phyloP scores from a whole-genome alignment of 768 basidiomycete genomes.

The Roridomyces roridus region DNA sequence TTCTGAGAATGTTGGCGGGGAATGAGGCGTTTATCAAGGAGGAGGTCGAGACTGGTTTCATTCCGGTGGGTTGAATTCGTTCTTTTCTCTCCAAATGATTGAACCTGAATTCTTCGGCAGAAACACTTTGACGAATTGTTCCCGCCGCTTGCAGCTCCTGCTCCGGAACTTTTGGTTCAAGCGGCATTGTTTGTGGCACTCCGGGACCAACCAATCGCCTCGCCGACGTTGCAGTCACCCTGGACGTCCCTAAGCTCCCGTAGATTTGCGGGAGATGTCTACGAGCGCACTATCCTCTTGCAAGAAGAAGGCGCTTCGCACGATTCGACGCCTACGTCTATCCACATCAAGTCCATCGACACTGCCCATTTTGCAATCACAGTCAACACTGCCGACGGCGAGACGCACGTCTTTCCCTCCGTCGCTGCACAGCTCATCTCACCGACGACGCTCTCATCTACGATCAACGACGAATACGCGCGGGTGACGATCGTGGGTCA shows the following conservation, averaged over 20 bases:
- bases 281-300: constrained; percentile 66
- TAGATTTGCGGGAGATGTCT: constrained; percentile 79
- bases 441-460: constrained; percentile 57
- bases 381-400: constrained; percentile 43
- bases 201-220: constrained; percentile 54
- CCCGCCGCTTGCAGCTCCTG: constrained; percentile 63
- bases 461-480: constrained; percentile 54
- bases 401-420: constrained; percentile 47
- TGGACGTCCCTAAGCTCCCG: constrained; percentile 77
- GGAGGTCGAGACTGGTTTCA: constrained; percentile 93
- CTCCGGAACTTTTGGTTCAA: constrained; percentile 72
- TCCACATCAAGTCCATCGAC: constrained; percentile 44
- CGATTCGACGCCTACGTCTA: constrained; percentile 42
- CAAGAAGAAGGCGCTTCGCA: constrained; percentile 58
- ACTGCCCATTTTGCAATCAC: constrained; percentile 60
- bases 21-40: constrained; percentile 78
- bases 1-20: constrained; percentile 77
- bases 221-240: constrained; percentile 49
- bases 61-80: constrained; percentile 61
- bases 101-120: constrained; percentile 43
- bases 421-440: constrained; percentile 64
- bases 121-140: constrained; percentile 88
- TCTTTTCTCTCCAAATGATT: background rate
- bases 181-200: constrained; percentile 80
- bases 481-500: constrained; percentile 81